These are phyloP conservation scores for Athelia psychrophila DNA, from an alignment of 1,284 basidiomycete genomes.

Conservation along the genomic window DNA sequence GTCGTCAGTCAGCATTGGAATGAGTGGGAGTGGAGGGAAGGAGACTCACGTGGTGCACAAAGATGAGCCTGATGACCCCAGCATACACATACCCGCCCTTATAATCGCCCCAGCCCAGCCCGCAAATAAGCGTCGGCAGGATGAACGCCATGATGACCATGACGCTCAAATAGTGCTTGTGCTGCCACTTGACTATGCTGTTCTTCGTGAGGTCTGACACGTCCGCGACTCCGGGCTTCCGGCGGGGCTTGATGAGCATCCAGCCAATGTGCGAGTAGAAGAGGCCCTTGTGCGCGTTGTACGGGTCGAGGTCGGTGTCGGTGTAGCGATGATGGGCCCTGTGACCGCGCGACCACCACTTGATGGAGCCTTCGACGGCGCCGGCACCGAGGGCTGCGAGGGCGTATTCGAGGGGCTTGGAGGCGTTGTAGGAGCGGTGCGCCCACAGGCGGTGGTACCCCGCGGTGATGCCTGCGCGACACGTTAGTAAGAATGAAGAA, in stretches of 20 bases:
- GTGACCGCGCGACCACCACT: conserved; percentile 95
- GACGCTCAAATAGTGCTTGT: conserved; percentile 74
- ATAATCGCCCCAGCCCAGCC: conserved; percentile 85
- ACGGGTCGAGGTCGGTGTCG: conserved; percentile 94
- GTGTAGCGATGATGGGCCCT: conserved; percentile 94
- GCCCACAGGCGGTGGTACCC: conserved; percentile 95
- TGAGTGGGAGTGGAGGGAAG: neutral
- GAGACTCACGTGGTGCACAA: conserved; percentile 83
- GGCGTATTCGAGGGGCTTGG: conserved; percentile 72
- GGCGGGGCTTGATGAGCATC: conserved; percentile 90
- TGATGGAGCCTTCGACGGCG: conserved; percentile 88
- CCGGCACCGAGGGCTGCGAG: conserved; percentile 81
- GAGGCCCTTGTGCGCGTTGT: conserved; percentile 86
- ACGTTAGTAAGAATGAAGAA: neutral
- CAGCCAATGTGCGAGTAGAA: conserved; percentile 85
- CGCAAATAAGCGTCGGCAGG: conserved; percentile 76
- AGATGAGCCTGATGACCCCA: conserved; percentile 77
- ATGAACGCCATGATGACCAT: conserved; percentile 73
- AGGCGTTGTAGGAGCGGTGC: conserved; percentile 90
- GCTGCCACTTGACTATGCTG: conserved; percentile 84
- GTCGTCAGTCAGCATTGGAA: neutral
- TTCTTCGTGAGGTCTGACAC: conserved; percentile 82
- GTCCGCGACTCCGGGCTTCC: conserved; percentile 86
- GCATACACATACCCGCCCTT: conserved; percentile 85
- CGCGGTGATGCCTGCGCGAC: conserved; percentile 52